Evolutionary conservation across 2,329 filamentous ascomycete genomes (phyloP).

Genomic region (Stemphylium vesicarium): DNA sequence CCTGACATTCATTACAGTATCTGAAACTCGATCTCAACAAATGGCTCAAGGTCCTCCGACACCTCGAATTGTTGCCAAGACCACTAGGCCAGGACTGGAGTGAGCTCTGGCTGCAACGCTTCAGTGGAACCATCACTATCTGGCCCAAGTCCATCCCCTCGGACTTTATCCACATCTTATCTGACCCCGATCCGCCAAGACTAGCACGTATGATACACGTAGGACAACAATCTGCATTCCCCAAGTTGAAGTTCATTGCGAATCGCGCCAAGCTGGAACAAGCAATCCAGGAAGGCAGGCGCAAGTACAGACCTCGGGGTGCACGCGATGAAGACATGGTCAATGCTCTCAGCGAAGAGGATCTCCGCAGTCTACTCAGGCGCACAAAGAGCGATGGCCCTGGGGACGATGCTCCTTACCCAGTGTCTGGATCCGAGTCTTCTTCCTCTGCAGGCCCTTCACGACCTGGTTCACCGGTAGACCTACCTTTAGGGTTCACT

Average conservation of each 20-base stretch:
- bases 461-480: constrained; percentile 37
- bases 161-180: constrained; percentile 86
- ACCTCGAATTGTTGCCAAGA: constrained; percentile 88
- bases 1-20: constrained; percentile 55
- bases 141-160: constrained; percentile 83
- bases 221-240: constrained; percentile 87
- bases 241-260: constrained; percentile 87
- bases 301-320: constrained; percentile 46
- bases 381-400: constrained; percentile 30
- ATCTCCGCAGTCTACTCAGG: constrained; percentile 51
- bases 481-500: constrained; percentile 38
- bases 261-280: constrained; percentile 88
- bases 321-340: constrained; percentile 42
- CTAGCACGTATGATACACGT: constrained; percentile 88
- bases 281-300: constrained; percentile 63
- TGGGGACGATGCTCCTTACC: constrained; percentile 20
- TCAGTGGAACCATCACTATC: constrained; percentile 92
- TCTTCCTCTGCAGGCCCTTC: constrained; percentile 35
- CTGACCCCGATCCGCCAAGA: constrained; percentile 76
- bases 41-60: constrained; percentile 93
- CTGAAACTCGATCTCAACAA: constrained; percentile 96
- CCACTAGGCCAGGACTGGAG: constrained; percentile 96
- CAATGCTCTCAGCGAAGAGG: constrained; percentile 55
- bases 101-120: constrained; percentile 93
- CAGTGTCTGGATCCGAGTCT: constrained; percentile 37